Conservation (phyloP, 2,329 filamentous ascomycete genomes). For the Aureobasidium sp. region DNA sequence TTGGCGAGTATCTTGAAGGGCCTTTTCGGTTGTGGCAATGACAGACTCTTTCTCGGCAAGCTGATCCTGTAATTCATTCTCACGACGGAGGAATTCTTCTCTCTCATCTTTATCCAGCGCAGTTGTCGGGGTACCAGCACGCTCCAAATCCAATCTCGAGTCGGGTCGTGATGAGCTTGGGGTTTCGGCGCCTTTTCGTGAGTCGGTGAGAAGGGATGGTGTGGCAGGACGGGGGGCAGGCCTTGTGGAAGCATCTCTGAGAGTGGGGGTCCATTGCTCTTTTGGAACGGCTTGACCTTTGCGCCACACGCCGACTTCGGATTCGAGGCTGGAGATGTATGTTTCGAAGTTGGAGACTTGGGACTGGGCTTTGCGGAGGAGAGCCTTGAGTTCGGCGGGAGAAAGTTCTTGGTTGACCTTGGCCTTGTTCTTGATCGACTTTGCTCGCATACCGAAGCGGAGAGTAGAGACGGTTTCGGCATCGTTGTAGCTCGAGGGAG, state of each 20-base stretch:
- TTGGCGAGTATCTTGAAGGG: slow-evolving; percentile 73
- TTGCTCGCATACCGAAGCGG: slow-evolving; percentile 90
- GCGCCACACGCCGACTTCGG: slow-evolving; percentile 81
- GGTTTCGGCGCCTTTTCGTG: slow-evolving; percentile 42
- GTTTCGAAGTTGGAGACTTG: slow-evolving; percentile 83
- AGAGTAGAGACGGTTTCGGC: slow-evolving; percentile 87
- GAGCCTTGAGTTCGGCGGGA: slow-evolving; percentile 84
- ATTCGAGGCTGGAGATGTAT: slow-evolving; percentile 77
- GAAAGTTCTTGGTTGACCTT: slow-evolving; percentile 99
- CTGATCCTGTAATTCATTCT: slow-evolving; percentile 97
- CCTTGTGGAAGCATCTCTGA: slow-evolving; percentile 42
- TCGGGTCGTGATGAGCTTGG: slow-evolving; percentile 51
- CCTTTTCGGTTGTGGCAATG: slow-evolving; percentile 71
- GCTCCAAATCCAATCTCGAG: slow-evolving; percentile 62
- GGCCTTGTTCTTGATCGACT: slow-evolving; percentile 99
- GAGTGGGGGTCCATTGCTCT: slow-evolving; percentile 76
- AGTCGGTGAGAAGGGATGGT: slow-evolving; percentile 46
- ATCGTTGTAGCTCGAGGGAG: slow-evolving; percentile 98
- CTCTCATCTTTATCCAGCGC: slow-evolving; percentile 92
- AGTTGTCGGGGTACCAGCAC: slow-evolving; percentile 78
- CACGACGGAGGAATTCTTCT: slow-evolving; percentile 87
- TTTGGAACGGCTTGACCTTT: slow-evolving; percentile 80
- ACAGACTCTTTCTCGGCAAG: slow-evolving; percentile 85
- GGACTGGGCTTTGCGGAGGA: slow-evolving; percentile 85
- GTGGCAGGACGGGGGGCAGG: slow-evolving; percentile 51